Percentiles rank a stretch among this genome's conserved stretches.
phyloP scores from a whole-genome alignment of 495 filamentous ascomycete genomes.

The Aspergillus diversus region DNA sequence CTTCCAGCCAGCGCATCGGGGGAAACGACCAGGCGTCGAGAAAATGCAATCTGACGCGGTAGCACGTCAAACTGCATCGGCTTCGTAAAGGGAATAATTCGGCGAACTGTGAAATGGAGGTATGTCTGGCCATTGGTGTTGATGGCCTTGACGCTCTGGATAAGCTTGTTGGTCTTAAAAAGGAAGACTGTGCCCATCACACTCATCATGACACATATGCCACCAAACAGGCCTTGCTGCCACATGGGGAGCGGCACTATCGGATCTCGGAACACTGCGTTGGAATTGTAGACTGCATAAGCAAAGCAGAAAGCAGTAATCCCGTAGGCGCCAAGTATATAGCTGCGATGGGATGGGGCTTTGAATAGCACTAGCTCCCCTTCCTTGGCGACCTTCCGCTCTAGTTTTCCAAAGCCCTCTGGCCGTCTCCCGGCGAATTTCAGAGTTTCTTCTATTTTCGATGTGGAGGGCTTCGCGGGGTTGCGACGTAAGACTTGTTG shows the following conservation, averaged over 20 bases:
- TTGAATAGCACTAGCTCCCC: slow-evolving; percentile 59
- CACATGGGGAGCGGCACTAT: slow-evolving; percentile 39
- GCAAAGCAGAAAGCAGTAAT: slow-evolving; percentile 59
- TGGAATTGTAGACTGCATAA: slow-evolving; percentile 60
- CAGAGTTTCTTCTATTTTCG: slow-evolving; percentile 25
- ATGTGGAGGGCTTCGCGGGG: slow-evolving; percentile 10
- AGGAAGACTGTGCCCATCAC: slow-evolving; percentile 47
- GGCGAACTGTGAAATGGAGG: slow-evolving; percentile 43
- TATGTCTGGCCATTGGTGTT: slow-evolving; percentile 33
- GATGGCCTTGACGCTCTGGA: slow-evolving; percentile 43
- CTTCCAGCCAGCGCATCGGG: slow-evolving; percentile 25
- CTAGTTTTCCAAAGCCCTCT: slow-evolving; percentile 36
- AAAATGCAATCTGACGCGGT: slow-evolving; percentile 43
- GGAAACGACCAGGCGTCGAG: slow-evolving; percentile 37
- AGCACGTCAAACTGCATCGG: slow-evolving; percentile 43
- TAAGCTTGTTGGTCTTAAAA: slow-evolving; percentile 37
- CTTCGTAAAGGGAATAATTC: slow-evolving; percentile 46
- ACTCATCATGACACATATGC: slow-evolving; percentile 49
- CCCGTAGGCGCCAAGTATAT: slow-evolving; percentile 58
- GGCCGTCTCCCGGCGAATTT: slow-evolving; percentile 34
- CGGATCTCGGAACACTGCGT: slow-evolving; percentile 42
- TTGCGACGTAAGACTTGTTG: slow-evolving; percentile 10
- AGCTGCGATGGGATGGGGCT: slow-evolving; percentile 62
- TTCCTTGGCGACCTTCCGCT: slow-evolving; percentile 40
- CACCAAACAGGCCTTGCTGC: slow-evolving; percentile 43